Percentiles rank a stretch among this genome's conserved stretches.
Evolutionary conservation across 768 basidiomycete species (phyloP).

Genomic region (Gymnopilus junonius): DNA sequence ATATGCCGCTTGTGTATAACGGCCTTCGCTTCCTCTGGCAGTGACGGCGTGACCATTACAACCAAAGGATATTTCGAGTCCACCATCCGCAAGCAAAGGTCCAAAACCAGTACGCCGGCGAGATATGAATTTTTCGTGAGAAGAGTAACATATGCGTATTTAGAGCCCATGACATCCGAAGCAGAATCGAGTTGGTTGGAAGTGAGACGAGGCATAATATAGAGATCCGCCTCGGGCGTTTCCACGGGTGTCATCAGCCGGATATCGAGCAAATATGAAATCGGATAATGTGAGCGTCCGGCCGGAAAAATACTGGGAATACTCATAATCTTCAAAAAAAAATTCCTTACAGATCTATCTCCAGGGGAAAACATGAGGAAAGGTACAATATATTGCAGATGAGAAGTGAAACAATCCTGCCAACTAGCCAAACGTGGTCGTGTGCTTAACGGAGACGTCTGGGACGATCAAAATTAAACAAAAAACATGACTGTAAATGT

Average conservation of each 20-base stretch:
- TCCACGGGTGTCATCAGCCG: conserved; percentile 27
- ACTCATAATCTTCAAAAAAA: conserved; percentile 10
- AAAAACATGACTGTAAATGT: neutral
- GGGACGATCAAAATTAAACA: neutral
- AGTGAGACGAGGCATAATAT: conserved; percentile 24
- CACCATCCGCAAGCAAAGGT: conserved; percentile 56
- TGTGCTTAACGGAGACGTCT: conserved; percentile 28
- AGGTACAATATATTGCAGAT: conserved; percentile 32
- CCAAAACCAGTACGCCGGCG: conserved; percentile 63
- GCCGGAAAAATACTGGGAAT: conserved; percentile 18
- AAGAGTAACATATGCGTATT: conserved; percentile 74
- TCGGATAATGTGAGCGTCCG: conserved; percentile 20
- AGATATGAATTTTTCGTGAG: conserved; percentile 76
- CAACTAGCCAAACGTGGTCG: conserved; percentile 16
- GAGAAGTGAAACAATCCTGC: conserved; percentile 17
- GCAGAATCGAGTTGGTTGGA: conserved; percentile 8
- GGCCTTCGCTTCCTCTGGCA: conserved; percentile 54
- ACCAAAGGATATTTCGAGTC: conserved; percentile 75
- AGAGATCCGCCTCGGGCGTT: conserved; percentile 24
- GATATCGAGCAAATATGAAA: conserved; percentile 18
- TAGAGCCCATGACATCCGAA: conserved; percentile 21
- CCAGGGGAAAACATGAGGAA: conserved; percentile 16
- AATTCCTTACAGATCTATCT: conserved; percentile 12
- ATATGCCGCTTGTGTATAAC: conserved; percentile 62
- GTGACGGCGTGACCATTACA: conserved; percentile 70